These are phyloP conservation scores for Ceratobasidium sp. DNA, from an alignment of 1,284 basidiomycete species.

Conservation along the genomic window DNA sequence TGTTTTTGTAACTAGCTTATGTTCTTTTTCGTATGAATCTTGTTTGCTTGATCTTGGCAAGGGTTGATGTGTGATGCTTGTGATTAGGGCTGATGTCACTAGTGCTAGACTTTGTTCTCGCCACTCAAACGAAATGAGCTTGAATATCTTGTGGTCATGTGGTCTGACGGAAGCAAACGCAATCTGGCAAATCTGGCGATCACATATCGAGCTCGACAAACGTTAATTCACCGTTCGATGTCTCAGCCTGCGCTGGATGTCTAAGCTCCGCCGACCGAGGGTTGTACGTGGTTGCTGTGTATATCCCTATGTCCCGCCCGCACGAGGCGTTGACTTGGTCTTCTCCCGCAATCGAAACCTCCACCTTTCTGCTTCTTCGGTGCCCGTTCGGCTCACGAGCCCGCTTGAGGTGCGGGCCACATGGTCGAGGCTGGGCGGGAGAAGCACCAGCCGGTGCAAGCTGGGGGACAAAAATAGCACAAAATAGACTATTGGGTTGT, in stretches of 20 bases:
- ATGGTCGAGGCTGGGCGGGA: too few relatives aligned
- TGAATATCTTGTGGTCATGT: conserved; percentile 9
- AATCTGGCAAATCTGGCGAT: not conserved
- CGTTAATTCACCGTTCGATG: too few relatives aligned
- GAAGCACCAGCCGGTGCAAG: too few relatives aligned
- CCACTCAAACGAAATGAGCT: not conserved
- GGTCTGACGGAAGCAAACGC: not conserved
- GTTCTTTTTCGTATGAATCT: conserved; percentile 9
- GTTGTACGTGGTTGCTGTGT: too few relatives aligned
- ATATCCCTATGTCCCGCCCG: too few relatives aligned
- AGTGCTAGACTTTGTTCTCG: conserved; percentile 7
- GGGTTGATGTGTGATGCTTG: not conserved
- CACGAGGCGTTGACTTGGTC: not conserved
- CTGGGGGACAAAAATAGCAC: not conserved
- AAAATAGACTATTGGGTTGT: not conserved
- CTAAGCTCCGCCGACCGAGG: too few relatives aligned
- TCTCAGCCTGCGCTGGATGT: too few relatives aligned
- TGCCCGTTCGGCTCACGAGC: not conserved
- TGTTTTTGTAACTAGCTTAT: conserved; percentile 28
- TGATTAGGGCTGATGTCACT: conserved; percentile 15
- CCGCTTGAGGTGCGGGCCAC: not conserved
- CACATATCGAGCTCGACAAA: not conserved
- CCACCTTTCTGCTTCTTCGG: not conserved
- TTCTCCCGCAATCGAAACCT: conserved; percentile 5
- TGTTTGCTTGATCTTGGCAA: not conserved